phyloP scores from a whole-genome alignment of 116 monocot genomes.

The Trichopus zeylanicus region DNA sequence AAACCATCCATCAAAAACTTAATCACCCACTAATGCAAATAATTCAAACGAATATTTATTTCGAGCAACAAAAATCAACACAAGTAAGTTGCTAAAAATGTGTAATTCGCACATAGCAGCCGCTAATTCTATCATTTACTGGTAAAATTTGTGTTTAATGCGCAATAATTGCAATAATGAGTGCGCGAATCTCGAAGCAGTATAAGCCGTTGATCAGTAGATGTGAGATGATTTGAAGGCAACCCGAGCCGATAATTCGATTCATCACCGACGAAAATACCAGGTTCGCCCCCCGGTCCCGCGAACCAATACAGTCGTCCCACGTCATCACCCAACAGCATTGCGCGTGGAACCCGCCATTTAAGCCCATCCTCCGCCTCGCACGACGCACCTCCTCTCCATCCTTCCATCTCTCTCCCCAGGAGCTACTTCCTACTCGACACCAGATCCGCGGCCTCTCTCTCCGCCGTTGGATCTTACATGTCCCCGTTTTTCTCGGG shows the following conservation, averaged over 20 bases:
- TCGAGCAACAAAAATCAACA: too few species aligned
- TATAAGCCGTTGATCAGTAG: too few species aligned
- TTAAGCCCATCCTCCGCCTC: neutral
- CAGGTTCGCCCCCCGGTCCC: neutral
- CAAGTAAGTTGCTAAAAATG: too few species aligned
- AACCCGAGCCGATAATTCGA: neutral
- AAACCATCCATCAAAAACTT: too few species aligned
- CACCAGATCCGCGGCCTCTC: neutral
- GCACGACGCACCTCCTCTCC: neutral
- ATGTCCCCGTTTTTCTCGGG: neutral
- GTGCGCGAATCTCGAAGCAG: too few species aligned
- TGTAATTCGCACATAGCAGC: too few species aligned
- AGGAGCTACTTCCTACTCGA: too few species aligned
- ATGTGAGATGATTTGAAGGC: neutral
- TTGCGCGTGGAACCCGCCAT: slow-evolving; percentile 9
- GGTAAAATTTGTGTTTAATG: too few species aligned
- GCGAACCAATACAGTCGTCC: neutral
- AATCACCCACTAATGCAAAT: too few species aligned
- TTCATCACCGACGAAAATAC: slow-evolving; percentile 5
- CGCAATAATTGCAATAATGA: too few species aligned
- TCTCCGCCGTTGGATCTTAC: neutral
- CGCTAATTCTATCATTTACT: too few species aligned
- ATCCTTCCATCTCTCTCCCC: neutral
- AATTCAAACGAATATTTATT: too few species aligned
- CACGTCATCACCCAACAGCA: neutral